Evolutionary conservation across 306 rosid genomes (phyloP), one percentile per base, ranked within the genome.

Genomic region (Castanea mollissima): DNA sequence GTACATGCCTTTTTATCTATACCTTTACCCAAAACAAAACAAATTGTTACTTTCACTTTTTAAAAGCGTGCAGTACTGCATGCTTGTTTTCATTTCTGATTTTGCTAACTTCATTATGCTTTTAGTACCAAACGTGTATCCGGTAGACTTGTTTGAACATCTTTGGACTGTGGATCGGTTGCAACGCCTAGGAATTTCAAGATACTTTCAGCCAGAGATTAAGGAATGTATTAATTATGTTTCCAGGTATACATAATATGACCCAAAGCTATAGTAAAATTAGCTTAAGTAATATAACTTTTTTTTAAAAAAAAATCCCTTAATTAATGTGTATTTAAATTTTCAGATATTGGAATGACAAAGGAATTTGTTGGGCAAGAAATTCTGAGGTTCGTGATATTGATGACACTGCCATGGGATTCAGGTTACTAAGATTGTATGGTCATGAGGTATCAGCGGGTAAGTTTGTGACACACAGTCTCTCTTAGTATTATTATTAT

Each of bases 321-420:
- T 21, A 23, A 12, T 25, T 62, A 15, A 16, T 16, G n/a, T 11
- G n/a, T 76, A 27, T 46, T 25, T 2, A 10, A 15, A 12, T 3
- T 54, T 84, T 56, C 76, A 94, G 99, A 76, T 65, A 84, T 20
- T 95, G 99, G 99, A 88, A 74, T 19, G 91, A 89, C 15, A 88
- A 89, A 27, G 99, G 99, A 52, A 86, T 95, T 57, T 84, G 96
- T 52, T 95, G 99, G 98, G 94, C 98, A n/a, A 83, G 94, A 38
- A 86, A 92, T 80, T 87, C 96, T 0, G 76, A 83, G 16, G 93
- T 95, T 79, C 89, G 82, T 20, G 98, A 95, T 55, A 84, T 95
- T 51, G 98, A 95, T 38, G 99, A 92, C 76, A 92, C 98, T 0
- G 91, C 97, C 11, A 95, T 95, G 99, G 99, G 86, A 78, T 95